Base-by-base conservation (phyloP, 1,284 basidiomycete species). In the Phylloboletellus chloephorus region DNA sequence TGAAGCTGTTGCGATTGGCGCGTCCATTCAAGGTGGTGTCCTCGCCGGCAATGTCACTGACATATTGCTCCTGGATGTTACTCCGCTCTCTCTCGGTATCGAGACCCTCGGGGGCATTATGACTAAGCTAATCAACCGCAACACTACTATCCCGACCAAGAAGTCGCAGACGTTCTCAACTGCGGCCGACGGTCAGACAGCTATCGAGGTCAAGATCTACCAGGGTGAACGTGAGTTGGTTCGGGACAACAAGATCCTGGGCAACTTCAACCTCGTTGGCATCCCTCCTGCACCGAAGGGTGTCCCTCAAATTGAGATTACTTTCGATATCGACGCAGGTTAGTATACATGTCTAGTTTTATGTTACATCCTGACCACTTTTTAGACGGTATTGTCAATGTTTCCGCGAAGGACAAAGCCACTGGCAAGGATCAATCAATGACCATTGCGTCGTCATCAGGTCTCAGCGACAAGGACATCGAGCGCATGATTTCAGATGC, bases 61-160 rank as follows among this genome's bases (percentile, higher is more conserved):
- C 64, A 94, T 98, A 54, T 76, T 98, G 11, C 79, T 98, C 31
- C 82, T 98, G 49, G 94, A 97, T 61, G 94, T 98, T 42, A 97
- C 94, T 17, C 94, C 94, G 29, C 74, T 95, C 1, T 94, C 92
- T 0, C 84, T 95, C 50, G 90, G 90, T 76, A 95, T 96, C 54
- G 89, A 96, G 73, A 98, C 95, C 7, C 88, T 97, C 47, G 95
- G 95, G 58, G 95, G 95, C 66, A 97, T 98, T 68, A 97, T 98
- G 88, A 98, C 95, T 49, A 88, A 89, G 66, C 76, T 92, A 38
- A 93, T 94, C 69, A 86, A 81, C 65, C 87, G 95, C 50, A 98
- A 98, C 76, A 98, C 95, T 13, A 98, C 95, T 48, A 98, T 98
- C 69, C 95, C 95, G 15, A 98, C 94, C 61, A 98, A 98, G 80